Base-by-base conservation (phyloP, 305 asterid genomes). In the Fraxinus velutina region DNA sequence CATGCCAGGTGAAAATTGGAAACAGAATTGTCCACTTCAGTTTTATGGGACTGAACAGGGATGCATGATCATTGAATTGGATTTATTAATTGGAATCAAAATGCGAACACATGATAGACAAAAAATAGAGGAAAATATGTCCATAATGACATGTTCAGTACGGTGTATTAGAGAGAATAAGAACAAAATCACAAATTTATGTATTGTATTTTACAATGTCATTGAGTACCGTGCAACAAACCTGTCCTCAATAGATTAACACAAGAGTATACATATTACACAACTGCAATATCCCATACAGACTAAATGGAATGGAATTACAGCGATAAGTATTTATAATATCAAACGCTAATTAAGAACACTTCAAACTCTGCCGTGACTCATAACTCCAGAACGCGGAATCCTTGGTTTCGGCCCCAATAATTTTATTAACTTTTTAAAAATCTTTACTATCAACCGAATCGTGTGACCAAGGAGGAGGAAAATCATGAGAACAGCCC, bases 381-480 rank as follows among this genome's bases (percentile, higher is more conserved):
- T 60, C 15, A 2, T 60, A 60, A 22, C 29, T 60, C 12, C 10
- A 17, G 70, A 21, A 6, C 0, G 13, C 2, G n/a, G 30, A 22
- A 21, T 19, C 13, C 5, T 6, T 62, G 10, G 29, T 62, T 8
- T 62, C 15, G 5, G 15, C 2, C 2, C 2, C 33, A 62, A 62
- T 8, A 3, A 2, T 62, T 21, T 62, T 7, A 19, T 8, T 8
- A 80, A 6, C 55, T 34, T 2, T 36, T 5, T 80, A 2, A 85
- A 50, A 50, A 27, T 29, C 86, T 5, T 78, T 0, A 84, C 24
- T 3, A 77, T 3, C 73, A 84, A 30, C 2, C 88, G 86, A 5
- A 81, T 0, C 0, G 91, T 84, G 55, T 86, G 91, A 0, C 81
- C 82, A 13, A 88, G 0, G 0, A 86, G 34, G 3, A 86, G 83